Evolutionary conservation across 2,329 filamentous ascomycete genomes (phyloP).

Genomic region (Chalaropsis ovoidea): DNA sequence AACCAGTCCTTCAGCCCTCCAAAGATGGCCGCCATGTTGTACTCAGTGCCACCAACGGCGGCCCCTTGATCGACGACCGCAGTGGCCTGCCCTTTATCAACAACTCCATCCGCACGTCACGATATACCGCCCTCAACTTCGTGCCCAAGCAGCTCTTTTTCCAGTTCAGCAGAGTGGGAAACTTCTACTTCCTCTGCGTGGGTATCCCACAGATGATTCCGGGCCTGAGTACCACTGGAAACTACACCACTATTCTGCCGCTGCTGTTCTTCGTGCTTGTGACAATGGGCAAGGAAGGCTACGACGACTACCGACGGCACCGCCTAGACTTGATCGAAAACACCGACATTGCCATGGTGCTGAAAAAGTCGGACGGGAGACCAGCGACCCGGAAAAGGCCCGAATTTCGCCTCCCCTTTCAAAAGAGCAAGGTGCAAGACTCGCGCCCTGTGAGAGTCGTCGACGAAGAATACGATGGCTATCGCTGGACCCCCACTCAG

Average conservation of each 20-base stretch:
- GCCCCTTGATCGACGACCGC: constrained; percentile 41
- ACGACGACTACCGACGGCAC: constrained; percentile 72
- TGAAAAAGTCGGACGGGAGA: constrained; percentile 24
- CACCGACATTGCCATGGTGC: constrained; percentile 40
- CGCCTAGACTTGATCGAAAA: constrained; percentile 76
- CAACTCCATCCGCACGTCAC: constrained; percentile 66
- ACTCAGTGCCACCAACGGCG: constrained; percentile 34
- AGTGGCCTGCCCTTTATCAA: constrained; percentile 43
- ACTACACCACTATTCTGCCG: constrained; percentile 63
- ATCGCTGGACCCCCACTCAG: constrained; percentile 42
- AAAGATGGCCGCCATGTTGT: constrained; percentile 54
- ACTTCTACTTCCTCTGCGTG: constrained; percentile 79
- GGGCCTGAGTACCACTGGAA: constrained; percentile 64
- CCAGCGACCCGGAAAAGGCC: constrained; percentile 7
- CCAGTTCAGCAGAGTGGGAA: constrained; percentile 76
- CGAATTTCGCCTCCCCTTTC: constrained; percentile 22
- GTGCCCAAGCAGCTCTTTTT: constrained; percentile 74
- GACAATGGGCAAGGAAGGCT: constrained; percentile 77
- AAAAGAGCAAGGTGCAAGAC: constrained; percentile 35
- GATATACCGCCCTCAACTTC: constrained; percentile 78
- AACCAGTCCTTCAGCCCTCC: constrained; percentile 58
- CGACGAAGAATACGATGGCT: constrained; percentile 52
- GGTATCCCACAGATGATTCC: constrained; percentile 73
- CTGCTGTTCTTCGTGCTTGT: constrained; percentile 66
- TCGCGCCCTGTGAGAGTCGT: constrained; percentile 22